Conservation (phyloP, 2,329 filamentous ascomycete species). For the Ascochyta koolunga region DNA sequence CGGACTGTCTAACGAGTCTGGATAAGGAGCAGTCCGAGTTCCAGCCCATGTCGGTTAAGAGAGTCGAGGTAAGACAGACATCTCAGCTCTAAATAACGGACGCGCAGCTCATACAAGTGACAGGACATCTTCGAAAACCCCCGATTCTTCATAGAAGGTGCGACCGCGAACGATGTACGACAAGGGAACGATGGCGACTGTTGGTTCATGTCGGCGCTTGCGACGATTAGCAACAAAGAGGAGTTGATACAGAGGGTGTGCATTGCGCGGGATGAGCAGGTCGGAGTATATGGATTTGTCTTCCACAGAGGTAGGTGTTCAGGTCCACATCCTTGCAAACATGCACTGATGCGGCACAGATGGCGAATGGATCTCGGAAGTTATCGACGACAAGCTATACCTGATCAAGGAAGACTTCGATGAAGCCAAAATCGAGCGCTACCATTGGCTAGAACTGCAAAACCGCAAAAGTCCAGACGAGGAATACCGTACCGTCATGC, state of each 20-base stretch:
- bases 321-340: slow-evolving; percentile 1
- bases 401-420: slow-evolving; percentile 83
- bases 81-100: neutral
- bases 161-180: slow-evolving; percentile 76
- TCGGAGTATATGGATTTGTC: slow-evolving; percentile 85
- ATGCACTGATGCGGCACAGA: slow-evolving; percentile 55
- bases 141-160: slow-evolving; percentile 77
- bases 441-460: slow-evolving; percentile 72
- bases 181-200: slow-evolving; percentile 83
- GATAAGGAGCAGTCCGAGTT: slow-evolving; percentile 48
- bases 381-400: slow-evolving; percentile 90
- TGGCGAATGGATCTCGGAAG: slow-evolving; percentile 89
- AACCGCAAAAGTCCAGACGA: slow-evolving; percentile 75
- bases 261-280: slow-evolving; percentile 71
- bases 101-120: slow-evolving; percentile 18
- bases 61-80: slow-evolving; percentile 59
- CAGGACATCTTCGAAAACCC: slow-evolving; percentile 80
- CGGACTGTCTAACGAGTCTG: slow-evolving; percentile 60
- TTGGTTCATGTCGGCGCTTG: slow-evolving; percentile 83
- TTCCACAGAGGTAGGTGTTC: slow-evolving; percentile 67
- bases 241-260: slow-evolving; percentile 75
- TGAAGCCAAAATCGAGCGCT: slow-evolving; percentile 72
- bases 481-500: slow-evolving; percentile 70
- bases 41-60: slow-evolving; percentile 74
- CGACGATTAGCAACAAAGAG: slow-evolving; percentile 75